Evolutionary conservation across 2,329 filamentous ascomycete species (phyloP), one percentile per base, ranked within the genome.

Genomic region (Mycosphaerella arachidis): DNA sequence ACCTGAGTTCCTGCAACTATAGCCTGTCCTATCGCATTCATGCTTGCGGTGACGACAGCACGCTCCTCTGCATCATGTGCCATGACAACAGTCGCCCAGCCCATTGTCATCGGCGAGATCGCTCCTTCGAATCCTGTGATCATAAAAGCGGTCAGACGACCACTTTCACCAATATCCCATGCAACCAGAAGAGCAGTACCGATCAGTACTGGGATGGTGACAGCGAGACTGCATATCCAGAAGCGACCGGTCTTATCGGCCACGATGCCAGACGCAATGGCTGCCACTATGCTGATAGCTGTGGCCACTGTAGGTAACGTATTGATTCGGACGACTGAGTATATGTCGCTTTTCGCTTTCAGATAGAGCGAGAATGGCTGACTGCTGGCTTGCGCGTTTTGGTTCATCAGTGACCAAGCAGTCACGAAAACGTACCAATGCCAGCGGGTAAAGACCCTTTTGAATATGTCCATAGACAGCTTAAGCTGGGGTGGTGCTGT

Each of bases 21-120:
- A 1, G 71, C 76, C 60, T 78, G 76, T 1, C 76, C 76, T 52
- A 78, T 75, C 6, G 76, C 73, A 52, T 78, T 78, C 75, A 78
- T 78, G 31, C 74, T 77, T 0, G 75, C 75, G 16, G 74, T 77
- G 6, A 77, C 74, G 1, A 77, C 69, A 1, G 76, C 76, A 20
- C 76, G 69, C 60, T 78, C 76, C 56, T 78, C 76, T 27, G 58
- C 58, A n/a, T 45, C 33, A 6, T 40, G 46, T 6, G 40, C 46
- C 54, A 53, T 60, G 18, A 37, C 48, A 2, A 53, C 58, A 2
- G 58, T 46, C 13, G 53, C 58, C 58, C 58, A 60, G 58, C 31
- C 29, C 53, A 60, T 57, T 1, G 48, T 53, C 53, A 60, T 53
- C 12, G 58, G 58, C 1, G 33, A 53, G 13, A 57, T 35, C 7